Base-by-base conservation (phyloP, 352 stramenopile genomes). In the Pseudoperonospora humuli region DNA sequence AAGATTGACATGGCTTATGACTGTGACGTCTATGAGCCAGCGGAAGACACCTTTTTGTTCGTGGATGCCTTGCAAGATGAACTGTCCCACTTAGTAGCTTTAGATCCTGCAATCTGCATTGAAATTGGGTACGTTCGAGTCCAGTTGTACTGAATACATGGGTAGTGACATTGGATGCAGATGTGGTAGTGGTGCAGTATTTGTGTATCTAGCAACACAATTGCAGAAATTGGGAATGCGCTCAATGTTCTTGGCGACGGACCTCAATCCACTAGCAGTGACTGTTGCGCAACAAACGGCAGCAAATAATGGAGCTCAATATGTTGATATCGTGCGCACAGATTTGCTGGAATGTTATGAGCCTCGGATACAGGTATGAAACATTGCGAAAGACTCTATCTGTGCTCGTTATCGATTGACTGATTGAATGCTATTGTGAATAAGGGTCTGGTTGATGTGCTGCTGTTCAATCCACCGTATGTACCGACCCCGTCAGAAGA, bases 381-480 rank as follows among this genome's bases (percentile, higher is more conserved):
- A n/a, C 15, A 26, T 26, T 26, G 17, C n/a, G n/a, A n/a, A n/a
- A n/a, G n/a, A n/a, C n/a, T n/a, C n/a, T n/a, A n/a, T n/a, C n/a
- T n/a, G n/a, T n/a, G n/a, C n/a, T n/a, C n/a, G n/a, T n/a, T n/a
- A n/a, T n/a, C n/a, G n/a, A n/a, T n/a, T n/a, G n/a, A n/a, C n/a
- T n/a, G n/a, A n/a, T n/a, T n/a, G n/a, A n/a, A n/a, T n/a, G n/a
- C n/a, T n/a, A n/a, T n/a, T n/a, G n/a, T n/a, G n/a, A n/a, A n/a
- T n/a, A n/a, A 77, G 59, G 70, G 54, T 49, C 50, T 59, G 37
- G 71, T 98, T 7, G 95, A 99, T 54, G 75, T 98, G 35, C 59
- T 99, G 28, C 61, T 99, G 14, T 99, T 99, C 64, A 99, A 99
- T 72, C 96, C 96, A 14, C 96, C 96, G 8, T 99, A 99, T 55